Evolutionary conservation across 768 basidiomycete species (phyloP), one percentile per base, ranked within the genome.

Genomic region (Multifurca ochricompacta): DNA sequence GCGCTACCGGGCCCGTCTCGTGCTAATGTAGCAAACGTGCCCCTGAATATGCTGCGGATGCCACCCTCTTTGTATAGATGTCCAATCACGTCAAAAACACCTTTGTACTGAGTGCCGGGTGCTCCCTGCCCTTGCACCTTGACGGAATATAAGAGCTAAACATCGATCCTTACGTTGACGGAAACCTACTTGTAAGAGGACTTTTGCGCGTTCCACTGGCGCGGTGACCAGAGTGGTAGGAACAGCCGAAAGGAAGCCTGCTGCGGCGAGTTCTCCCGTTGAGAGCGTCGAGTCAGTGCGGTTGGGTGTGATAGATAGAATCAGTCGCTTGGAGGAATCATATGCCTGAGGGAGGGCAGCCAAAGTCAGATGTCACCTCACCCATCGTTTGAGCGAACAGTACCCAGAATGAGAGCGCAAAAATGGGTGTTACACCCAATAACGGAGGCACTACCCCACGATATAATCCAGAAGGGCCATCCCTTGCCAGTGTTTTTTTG

Each of bases 391-490:
- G 6, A 2, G 25, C 16, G 37, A 18, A 11, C 61, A 78, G 54
- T 68, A 93, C 94, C 94, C 94, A 97, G 76, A 99, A 98, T 3
- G 92, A 95, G 28, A 98, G 74, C 3, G 96, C 96, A 64, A 99
- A 99, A 65, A 97, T 98, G 31, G 96, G 96, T 4, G 96, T 98
- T 27, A 99, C 91, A 27, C 95, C 92, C 28, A 96, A 73, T 54
- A 97, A 70, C 40, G 94, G 94, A 31, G 94, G 93, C 3, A 94
- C 87, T 72, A 97, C 91, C 32, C 91, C 92, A 58, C 91, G 87
- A 65, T 93, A 95, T 66, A 95, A 66, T 27, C 96, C 96, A 47
- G 74, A 77, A 40, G 88, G 62, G 41, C 96, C 96, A 78, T 98
- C 96, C 53, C 83, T 78, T n/a, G 90, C 91, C 48, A 98, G 60